phyloP scores from a whole-genome alignment of 164 flowering plant genomes.

The Vitis rotundifolia region DNA sequence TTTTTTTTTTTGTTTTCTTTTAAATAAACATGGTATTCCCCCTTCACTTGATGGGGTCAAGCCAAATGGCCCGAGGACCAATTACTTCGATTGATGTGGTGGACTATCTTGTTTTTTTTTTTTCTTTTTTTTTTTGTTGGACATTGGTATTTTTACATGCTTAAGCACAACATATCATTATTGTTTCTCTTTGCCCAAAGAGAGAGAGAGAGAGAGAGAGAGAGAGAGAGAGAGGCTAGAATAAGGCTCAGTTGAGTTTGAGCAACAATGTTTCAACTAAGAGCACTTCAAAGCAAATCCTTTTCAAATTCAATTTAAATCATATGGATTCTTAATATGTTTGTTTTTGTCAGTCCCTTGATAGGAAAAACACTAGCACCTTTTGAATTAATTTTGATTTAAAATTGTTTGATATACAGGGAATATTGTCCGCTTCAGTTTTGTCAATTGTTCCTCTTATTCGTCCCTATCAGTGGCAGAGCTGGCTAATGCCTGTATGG shows the following conservation, averaged over 20 bases:
- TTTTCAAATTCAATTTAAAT: not conserved
- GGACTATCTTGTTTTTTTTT: not conserved
- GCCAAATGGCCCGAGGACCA: not conserved
- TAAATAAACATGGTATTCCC: not conserved
- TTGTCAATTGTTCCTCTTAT: conserved; percentile 85
- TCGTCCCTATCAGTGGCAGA: conserved; percentile 98
- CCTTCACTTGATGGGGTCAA: not conserved
- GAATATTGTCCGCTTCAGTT: conserved; percentile 80
- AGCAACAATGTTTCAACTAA: not conserved
- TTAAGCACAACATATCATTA: not conserved
- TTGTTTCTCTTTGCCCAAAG: not conserved
- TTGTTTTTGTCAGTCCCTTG: not conserved
- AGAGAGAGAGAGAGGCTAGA: no score
- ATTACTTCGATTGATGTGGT: not conserved
- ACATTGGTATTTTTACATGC: not conserved
- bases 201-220: no score
- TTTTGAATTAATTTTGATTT: not conserved
- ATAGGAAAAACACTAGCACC: not conserved
- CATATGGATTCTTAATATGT: not conserved
- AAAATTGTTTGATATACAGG: conserved; percentile 46
- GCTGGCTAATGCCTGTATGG: conserved; percentile 91
- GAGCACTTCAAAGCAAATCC: not conserved
- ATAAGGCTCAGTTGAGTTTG: not conserved
- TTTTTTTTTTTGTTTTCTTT: no score
- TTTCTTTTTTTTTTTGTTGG: not conserved